phyloP scores from a whole-genome alignment of 441 rosid genomes.

The Biscutella laevigata region DNA sequence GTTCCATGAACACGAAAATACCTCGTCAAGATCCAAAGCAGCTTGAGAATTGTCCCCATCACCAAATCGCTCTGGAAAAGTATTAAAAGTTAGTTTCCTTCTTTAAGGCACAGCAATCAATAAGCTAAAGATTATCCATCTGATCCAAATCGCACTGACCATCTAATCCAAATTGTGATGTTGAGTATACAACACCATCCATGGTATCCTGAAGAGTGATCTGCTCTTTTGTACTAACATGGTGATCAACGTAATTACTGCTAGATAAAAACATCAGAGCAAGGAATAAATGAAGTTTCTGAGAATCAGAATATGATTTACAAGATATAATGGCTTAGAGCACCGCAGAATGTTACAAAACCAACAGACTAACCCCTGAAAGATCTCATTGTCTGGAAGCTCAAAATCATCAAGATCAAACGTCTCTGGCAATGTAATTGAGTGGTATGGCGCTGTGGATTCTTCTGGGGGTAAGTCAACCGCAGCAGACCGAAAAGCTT shows the following conservation, averaged over 20 bases:
- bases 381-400: constrained; percentile 91
- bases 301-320: background rate
- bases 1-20: constrained; percentile 26
- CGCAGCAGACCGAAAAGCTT: constrained; percentile 96
- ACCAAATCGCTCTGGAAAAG: constrained; percentile 86
- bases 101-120: background rate
- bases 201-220: constrained; percentile 97
- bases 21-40: constrained; percentile 94
- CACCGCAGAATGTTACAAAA: background rate
- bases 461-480: constrained; percentile 99
- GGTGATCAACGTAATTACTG: constrained; percentile 96
- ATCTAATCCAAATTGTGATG: constrained; percentile 95
- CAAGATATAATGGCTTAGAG: constrained; percentile 3
- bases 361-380: constrained; percentile 77
- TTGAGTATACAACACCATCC: constrained; percentile 90
- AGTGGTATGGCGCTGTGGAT: constrained; percentile 97
- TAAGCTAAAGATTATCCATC: constrained; percentile 8
- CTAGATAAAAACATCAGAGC: constrained; percentile 25
- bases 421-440: constrained; percentile 98
- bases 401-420: constrained; percentile 99
- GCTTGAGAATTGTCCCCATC: constrained; percentile 94
- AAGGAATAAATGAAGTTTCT: background rate
- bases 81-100: constrained; percentile 13
- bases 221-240: constrained; percentile 90
- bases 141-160: too few relatives aligned